Evolutionary conservation across 1,284 basidiomycete species (phyloP), one percentile per base, ranked within the genome.

Genomic region (Inonotus hispidus): DNA sequence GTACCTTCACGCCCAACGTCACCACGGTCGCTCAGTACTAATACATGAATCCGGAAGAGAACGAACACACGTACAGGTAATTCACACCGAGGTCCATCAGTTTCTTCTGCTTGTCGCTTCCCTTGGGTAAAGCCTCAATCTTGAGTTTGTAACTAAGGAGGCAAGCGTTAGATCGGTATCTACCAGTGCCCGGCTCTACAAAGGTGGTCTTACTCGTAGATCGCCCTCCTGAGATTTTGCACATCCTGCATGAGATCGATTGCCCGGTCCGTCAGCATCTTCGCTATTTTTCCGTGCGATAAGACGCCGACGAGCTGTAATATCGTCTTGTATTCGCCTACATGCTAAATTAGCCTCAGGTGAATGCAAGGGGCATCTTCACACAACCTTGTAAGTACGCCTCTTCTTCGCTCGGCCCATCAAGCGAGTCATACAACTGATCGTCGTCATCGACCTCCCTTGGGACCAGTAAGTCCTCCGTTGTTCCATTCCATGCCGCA

Each of bases 261-360:
- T 0, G 92, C 92, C 43, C 83, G 78, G 71, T 99, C 97, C 0
- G 94, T 90, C 62, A 99, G 72, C 53, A 86, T 84, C 74, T 99
- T 99, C n/a, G 97, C 97, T 19, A 90, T 78, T 75, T 95, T 94
- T 23, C 93, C 93, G 67, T 92, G 83, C 13, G 89, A 89, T 19
- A 97, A 80, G 3, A 97, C 90, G 14, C 92, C 90, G 53, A 97
- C 91, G 52, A 99, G 87, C 68, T 97, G 94, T 47, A 99, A 75
- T 63, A 99, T 98, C 2, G 88, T 92, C 75, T 98, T 98, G 79
- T 98, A 99, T 71, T 99, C 96, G 54, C 96, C 96, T 89, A 65
- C 8, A 58, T n/a, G 58, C 23, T 25, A 21, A 23, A 62, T 53
- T 23, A 46, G 19, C 16, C 35, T n/a, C 16, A 49, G 8, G 23